Percentiles rank a stretch among this genome's conserved stretches.
Conservation (phyloP, 202 grass and related monocot species). For the Brachypodium distachyon region DNA sequence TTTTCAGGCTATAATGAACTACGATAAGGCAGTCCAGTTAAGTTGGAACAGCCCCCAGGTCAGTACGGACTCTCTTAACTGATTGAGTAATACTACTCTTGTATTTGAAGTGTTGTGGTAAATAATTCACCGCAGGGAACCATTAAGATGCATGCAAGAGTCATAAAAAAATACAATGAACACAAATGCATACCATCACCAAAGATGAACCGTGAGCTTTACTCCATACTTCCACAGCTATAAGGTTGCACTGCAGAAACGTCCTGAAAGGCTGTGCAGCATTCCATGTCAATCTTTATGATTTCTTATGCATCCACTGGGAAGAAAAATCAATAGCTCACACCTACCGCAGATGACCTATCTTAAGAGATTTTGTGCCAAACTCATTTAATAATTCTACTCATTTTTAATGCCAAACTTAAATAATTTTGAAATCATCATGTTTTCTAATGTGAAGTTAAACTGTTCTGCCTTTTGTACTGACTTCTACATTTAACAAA, state of each 20-base stretch:
- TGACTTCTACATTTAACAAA: background rate
- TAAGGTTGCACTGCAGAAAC: background rate
- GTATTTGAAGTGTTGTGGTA: background rate
- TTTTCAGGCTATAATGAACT: constrained; percentile 61
- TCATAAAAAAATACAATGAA: background rate
- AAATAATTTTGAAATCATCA: background rate
- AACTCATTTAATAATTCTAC: background rate
- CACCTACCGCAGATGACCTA: background rate
- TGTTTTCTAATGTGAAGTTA: background rate
- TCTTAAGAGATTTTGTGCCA: background rate
- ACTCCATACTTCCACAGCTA: background rate
- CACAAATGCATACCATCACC: background rate
- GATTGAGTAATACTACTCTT: background rate
- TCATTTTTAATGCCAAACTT: background rate
- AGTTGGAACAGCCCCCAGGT: constrained; percentile 86
- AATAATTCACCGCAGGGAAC: background rate
- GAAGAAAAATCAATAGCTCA: background rate
- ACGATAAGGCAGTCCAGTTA: constrained; percentile 72
- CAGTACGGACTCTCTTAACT: background rate
- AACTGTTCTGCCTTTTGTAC: background rate
- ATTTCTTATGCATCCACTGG: background rate
- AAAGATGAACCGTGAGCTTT: background rate
- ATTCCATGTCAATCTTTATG: background rate
- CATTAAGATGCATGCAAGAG: background rate
- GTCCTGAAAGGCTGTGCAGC: background rate